Conservation (phyloP, 768 basidiomycete genomes). For the Leccinellum rugosiceps region DNA sequence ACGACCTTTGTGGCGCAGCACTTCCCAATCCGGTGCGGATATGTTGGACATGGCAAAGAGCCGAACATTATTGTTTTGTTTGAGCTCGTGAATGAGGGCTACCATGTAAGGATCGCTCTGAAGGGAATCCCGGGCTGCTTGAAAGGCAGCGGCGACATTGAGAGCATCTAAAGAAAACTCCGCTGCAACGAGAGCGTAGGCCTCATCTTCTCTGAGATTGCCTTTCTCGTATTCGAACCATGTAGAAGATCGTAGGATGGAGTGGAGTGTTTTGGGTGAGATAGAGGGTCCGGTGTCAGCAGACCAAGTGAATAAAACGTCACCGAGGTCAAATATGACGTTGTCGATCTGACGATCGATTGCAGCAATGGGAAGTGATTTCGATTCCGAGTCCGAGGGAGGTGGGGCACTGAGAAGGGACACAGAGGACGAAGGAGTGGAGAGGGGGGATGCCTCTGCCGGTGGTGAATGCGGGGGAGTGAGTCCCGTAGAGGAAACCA, state of each 20-base stretch:
- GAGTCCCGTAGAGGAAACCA: not conserved
- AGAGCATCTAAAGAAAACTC: no score
- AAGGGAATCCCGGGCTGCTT: constrained; percentile 5
- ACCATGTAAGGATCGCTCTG: constrained; percentile 14
- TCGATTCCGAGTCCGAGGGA: not conserved
- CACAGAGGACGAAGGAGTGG: not conserved
- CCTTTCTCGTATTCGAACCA: no score
- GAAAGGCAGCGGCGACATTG: constrained; percentile 10
- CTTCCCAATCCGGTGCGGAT: no score
- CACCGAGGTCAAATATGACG: no score
- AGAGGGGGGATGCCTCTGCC: not conserved
- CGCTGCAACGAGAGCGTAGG: no score
- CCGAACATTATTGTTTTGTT: not conserved
- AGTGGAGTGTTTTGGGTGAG: no score
- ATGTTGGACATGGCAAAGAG: no score
- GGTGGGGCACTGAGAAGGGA: constrained; percentile 6
- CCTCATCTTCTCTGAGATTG: no score
- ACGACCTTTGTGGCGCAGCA: constrained; percentile 11
- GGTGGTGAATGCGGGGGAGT: not conserved
- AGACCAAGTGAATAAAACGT: no score
- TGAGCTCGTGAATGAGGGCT: constrained; percentile 14
- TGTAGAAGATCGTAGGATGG: no score
- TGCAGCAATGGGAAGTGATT: not conserved
- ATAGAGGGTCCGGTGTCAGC: no score
- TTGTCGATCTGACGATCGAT: constrained; percentile 6